Conservation (phyloP, 2,329 filamentous ascomycete species). For the Aphanocladium album region DNA sequence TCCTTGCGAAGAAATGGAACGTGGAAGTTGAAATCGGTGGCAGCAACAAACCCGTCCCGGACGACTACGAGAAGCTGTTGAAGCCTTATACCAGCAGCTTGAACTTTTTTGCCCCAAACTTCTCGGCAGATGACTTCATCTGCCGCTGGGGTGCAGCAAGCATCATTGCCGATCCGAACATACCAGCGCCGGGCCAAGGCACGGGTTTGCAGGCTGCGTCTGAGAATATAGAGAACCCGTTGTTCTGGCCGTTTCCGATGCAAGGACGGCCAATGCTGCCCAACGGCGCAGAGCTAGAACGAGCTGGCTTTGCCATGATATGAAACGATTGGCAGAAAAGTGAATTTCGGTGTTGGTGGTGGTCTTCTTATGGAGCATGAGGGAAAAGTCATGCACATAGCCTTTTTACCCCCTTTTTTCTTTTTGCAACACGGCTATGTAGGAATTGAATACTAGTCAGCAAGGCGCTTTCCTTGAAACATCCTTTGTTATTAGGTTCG, state of each 20-base stretch:
- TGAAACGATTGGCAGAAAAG: neutral
- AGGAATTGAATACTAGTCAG: too few species aligned
- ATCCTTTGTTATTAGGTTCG: too few species aligned
- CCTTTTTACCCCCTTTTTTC: neutral
- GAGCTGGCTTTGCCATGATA: conserved; percentile 45
- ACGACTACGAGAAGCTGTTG: conserved; percentile 38
- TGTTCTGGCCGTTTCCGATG: conserved; percentile 59
- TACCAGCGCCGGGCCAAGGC: neutral
- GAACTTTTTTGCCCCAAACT: conserved; percentile 52
- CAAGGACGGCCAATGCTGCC: conserved; percentile 52
- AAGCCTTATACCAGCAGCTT: conserved; percentile 46
- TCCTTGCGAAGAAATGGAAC: conserved; percentile 54
- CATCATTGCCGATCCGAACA: conserved; percentile 8
- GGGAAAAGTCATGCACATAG: neutral
- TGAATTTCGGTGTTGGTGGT: neutral
- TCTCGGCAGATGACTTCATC: conserved; percentile 43
- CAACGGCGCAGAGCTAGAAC: conserved; percentile 39
- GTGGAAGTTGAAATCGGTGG: conserved; percentile 44
- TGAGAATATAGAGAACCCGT: conserved; percentile 44
- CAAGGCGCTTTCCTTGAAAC: too few species aligned
- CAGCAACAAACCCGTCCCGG: conserved; percentile 22
- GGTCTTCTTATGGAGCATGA: neutral
- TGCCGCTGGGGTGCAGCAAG: conserved; percentile 38
- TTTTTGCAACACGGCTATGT: too few species aligned
- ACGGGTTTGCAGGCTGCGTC: conserved; percentile 23